phyloP scores from a whole-genome alignment of 2,329 filamentous ascomycete genomes.

The Colletotrichum echinochloae region DNA sequence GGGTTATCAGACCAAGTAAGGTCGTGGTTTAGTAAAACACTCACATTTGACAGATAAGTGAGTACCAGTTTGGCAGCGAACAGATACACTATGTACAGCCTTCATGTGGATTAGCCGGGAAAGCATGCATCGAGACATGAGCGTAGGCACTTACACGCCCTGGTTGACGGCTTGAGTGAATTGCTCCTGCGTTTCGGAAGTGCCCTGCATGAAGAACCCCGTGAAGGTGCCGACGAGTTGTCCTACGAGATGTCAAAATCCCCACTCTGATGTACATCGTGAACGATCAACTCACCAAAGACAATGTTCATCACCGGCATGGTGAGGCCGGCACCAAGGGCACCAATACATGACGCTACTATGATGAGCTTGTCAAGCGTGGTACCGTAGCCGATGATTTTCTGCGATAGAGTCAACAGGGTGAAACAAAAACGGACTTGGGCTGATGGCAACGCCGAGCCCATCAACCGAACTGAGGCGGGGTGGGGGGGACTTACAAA shows the following conservation, averaged over 20 bases:
- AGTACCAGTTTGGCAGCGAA: slow-evolving; percentile 50
- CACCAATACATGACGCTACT: slow-evolving; percentile 24
- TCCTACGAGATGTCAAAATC: slow-evolving; percentile 17
- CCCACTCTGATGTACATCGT: background rate
- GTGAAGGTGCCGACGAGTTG: slow-evolving; percentile 49
- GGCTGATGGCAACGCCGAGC: background rate
- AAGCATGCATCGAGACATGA: background rate
- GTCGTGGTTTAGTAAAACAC: slow-evolving; percentile 25
- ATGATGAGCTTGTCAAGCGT: slow-evolving; percentile 34
- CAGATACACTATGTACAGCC: slow-evolving; percentile 52
- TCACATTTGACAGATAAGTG: slow-evolving; percentile 49
- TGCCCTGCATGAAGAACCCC: slow-evolving; percentile 41
- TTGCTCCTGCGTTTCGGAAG: slow-evolving; percentile 38
- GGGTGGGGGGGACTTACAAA: slow-evolving; percentile 14
- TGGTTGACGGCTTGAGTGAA: slow-evolving; percentile 37
- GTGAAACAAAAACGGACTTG: background rate
- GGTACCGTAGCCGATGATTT: slow-evolving; percentile 31
- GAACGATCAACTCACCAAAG: slow-evolving; percentile 44
- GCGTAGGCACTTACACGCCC: slow-evolving; percentile 39
- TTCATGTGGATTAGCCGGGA: slow-evolving; percentile 25
- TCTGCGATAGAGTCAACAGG: slow-evolving; percentile 16
- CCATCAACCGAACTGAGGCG: too few species aligned
- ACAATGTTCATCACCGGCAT: slow-evolving; percentile 52
- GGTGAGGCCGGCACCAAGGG: slow-evolving; percentile 40
- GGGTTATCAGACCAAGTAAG: background rate